Conservation (phyloP, 768 basidiomycete genomes). For the Piloderma croceum region DNA sequence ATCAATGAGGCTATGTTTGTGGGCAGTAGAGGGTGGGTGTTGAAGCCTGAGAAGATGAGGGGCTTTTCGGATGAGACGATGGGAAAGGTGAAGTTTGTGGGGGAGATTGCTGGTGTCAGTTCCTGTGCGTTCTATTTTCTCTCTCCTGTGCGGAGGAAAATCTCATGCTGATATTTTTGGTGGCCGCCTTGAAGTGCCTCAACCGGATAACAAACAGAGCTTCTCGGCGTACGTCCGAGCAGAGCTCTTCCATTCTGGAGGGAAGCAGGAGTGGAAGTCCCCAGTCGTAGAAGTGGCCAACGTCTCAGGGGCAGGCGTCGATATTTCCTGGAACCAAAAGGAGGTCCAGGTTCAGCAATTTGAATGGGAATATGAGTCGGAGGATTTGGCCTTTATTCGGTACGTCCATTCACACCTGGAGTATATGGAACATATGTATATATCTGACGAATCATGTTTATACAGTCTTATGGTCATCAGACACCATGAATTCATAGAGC, state of each 20-base stretch:
- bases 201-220: slow-evolving; percentile 33
- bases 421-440: no score
- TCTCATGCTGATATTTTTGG: not conserved
- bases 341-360: slow-evolving; percentile 36
- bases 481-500: slow-evolving; percentile 38
- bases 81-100: slow-evolving; percentile 20
- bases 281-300: slow-evolving; percentile 33
- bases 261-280: slow-evolving; percentile 40
- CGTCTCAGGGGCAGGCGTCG: slow-evolving; percentile 30
- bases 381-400: slow-evolving; percentile 51
- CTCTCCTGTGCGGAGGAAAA: not conserved
- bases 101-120: slow-evolving; percentile 40
- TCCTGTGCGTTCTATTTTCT: slow-evolving; percentile 29
- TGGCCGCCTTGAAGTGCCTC: slow-evolving; percentile 32
- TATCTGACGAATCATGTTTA: no score
- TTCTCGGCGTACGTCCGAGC: slow-evolving; percentile 41
- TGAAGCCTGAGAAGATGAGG: slow-evolving; percentile 36
- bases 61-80: slow-evolving; percentile 12
- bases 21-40: slow-evolving; percentile 50
- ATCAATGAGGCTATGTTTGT: slow-evolving; percentile 61
- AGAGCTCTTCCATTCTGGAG: slow-evolving; percentile 37
- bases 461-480: slow-evolving; percentile 23
- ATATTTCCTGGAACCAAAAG: no score
- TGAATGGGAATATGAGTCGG: slow-evolving; percentile 45
- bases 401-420: no score